Evolutionary conservation across 805 yeast genomes (phyloP).

Genomic region (Sungouiozyma intestinalis): DNA sequence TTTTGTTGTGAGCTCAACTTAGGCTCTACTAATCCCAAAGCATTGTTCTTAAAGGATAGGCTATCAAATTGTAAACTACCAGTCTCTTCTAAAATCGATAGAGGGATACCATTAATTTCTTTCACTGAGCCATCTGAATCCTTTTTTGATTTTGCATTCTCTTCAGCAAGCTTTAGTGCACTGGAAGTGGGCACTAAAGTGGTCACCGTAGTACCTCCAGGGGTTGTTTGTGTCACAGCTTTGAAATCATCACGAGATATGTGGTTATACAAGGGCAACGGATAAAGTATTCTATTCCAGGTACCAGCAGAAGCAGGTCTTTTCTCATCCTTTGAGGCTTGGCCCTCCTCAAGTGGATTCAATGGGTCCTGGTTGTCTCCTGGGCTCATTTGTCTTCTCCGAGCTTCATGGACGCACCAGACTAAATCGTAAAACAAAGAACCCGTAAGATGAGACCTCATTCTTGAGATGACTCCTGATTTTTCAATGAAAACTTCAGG

Average conservation of each 20-base stretch:
- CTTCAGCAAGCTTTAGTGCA: conserved; percentile 40
- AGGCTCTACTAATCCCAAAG: background rate
- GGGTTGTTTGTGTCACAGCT: conserved; percentile 76
- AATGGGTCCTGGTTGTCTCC: conserved; percentile 27
- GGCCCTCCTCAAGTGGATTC: conserved; percentile 16
- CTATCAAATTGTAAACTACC: conserved; percentile 43
- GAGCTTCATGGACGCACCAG: conserved; percentile 91
- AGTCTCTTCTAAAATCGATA: conserved; percentile 66
- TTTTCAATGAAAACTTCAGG: conserved; percentile 70
- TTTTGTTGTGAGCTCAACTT: background rate
- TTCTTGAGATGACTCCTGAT: conserved; percentile 69
- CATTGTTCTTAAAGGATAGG: background rate
- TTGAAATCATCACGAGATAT: conserved; percentile 83
- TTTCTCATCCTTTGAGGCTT: conserved; percentile 7
- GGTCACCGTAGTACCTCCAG: conserved; percentile 86
- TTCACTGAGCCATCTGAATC: conserved; percentile 27
- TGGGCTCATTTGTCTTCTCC: conserved; percentile 51
- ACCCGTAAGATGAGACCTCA: conserved; percentile 88
- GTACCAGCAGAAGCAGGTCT: background rate
- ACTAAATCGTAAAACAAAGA: conserved; percentile 85
- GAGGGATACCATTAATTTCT: conserved; percentile 60
- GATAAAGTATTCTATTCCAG: conserved; percentile 39
- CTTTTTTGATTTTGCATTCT: conserved; percentile 17
- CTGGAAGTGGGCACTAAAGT: conserved; percentile 79
- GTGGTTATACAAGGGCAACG: conserved; percentile 84